Conservation (phyloP, 2,329 filamentous ascomycete genomes). For the Fusarium musae region DNA sequence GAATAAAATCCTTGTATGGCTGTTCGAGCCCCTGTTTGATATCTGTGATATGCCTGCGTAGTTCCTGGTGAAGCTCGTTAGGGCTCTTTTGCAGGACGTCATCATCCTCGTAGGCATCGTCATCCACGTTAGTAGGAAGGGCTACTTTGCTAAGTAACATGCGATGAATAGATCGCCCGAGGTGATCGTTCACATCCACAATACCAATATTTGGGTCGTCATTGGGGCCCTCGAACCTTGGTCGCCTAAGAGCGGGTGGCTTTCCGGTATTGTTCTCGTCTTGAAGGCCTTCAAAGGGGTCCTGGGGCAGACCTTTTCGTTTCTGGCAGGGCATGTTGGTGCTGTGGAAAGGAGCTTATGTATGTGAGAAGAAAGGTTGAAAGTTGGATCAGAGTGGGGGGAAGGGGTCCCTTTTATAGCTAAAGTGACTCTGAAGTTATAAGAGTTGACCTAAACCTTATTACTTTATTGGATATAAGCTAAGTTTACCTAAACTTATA, state of each 20-base stretch:
- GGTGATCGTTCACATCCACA: background rate
- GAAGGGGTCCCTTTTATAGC: background rate
- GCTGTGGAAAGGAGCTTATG: background rate
- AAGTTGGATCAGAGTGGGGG: background rate
- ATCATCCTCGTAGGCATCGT: background rate
- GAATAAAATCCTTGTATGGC: background rate
- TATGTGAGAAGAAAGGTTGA: background rate
- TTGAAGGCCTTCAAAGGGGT: background rate
- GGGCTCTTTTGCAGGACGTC: background rate
- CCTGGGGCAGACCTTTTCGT: background rate
- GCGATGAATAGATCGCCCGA: background rate
- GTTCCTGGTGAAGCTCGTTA: background rate
- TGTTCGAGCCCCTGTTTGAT: background rate
- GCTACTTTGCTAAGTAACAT: background rate
- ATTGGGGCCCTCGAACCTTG: background rate
- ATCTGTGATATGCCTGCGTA: background rate
- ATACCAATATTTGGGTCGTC: background rate
- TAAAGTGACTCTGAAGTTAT: background rate
- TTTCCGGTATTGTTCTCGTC: background rate
- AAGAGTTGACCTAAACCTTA: background rate
- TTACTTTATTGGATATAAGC: background rate
- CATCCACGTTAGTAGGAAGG: background rate
- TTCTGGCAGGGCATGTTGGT: background rate
- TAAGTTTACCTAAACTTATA: accelerated
- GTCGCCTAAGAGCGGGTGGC: background rate